Percentiles rank a stretch among this genome's conserved stretches.
Evolutionary conservation across 75 land plant genomes (phyloP).

Genomic region (Selaginella tamariscina): DNA sequence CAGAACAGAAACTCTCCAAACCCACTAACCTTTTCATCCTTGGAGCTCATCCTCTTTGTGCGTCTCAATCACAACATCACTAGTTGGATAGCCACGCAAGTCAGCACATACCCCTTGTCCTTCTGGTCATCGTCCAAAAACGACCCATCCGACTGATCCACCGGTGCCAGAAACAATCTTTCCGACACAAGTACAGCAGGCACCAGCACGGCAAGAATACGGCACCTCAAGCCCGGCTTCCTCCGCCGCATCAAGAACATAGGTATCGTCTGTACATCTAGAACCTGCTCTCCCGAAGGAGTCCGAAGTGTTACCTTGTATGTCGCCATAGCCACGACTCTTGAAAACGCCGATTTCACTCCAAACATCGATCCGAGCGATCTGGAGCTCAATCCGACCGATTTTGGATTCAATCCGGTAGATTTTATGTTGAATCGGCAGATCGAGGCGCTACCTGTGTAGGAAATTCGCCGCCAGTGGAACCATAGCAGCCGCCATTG

Average conservation of each 20-base stretch:
- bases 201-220: conserved; percentile 11
- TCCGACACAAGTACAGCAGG: conserved; percentile 31
- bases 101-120: conserved; percentile 47
- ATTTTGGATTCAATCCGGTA: no score
- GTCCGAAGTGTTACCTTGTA: conserved; percentile 3
- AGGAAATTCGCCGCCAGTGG: no score
- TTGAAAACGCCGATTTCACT: not conserved
- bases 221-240: conserved; percentile 10
- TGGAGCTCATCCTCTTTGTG: conserved; percentile 65
- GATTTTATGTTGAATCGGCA: no score
- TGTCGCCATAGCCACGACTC: not conserved
- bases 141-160: conserved; percentile 58
- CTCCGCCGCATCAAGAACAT: conserved; percentile 11
- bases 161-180: conserved; percentile 33
- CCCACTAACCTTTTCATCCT: no score
- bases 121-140: conserved; percentile 82
- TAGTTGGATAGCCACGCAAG: conserved; percentile 63
- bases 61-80: conserved; percentile 43
- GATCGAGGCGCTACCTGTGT: no score
- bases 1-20: no score
- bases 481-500: no score
- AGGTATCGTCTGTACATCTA: conserved; percentile 1
- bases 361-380: no score
- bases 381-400: no score
- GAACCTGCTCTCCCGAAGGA: not conserved